Percentiles rank a stretch among this genome's conserved stretches.
Conservation (phyloP, 2,329 filamentous ascomycete genomes). For the Neopestalotiopsis sp. region DNA sequence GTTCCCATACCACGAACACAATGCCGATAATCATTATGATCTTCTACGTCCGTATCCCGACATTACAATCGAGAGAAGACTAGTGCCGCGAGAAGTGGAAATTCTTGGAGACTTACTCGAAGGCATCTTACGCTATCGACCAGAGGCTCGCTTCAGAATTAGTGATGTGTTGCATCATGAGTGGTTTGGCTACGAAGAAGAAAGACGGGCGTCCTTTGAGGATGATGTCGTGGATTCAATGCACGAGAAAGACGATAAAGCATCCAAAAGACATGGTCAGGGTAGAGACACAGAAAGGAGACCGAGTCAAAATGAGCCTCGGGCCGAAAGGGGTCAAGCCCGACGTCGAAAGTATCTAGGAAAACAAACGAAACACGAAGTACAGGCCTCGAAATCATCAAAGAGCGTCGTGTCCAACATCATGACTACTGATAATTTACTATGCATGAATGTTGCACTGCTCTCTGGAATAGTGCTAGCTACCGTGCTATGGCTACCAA, state of each 20-base stretch:
- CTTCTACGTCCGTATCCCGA: not conserved
- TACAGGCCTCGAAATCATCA: not conserved
- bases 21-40: not conserved
- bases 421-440: not conserved
- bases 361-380: not conserved
- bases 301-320: not conserved
- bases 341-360: not conserved
- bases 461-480: not conserved
- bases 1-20: not conserved
- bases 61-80: not conserved
- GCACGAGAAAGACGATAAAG: not conserved
- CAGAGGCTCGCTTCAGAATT: constrained; percentile 4
- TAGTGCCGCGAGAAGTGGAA: not conserved
- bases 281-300: not conserved
- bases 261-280: not conserved
- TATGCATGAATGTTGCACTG: not conserved
- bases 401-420: not conserved
- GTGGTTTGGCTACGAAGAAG: constrained; percentile 8
- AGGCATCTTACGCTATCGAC: constrained; percentile 8
- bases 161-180: constrained; percentile 4
- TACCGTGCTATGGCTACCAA: not conserved
- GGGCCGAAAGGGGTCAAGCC: not conserved
- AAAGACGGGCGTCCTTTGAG: not conserved
- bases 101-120: constrained; percentile 15
- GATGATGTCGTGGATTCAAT: not conserved